phyloP scores from a whole-genome alignment of 768 basidiomycete species.

The Lactifluus volemus region DNA sequence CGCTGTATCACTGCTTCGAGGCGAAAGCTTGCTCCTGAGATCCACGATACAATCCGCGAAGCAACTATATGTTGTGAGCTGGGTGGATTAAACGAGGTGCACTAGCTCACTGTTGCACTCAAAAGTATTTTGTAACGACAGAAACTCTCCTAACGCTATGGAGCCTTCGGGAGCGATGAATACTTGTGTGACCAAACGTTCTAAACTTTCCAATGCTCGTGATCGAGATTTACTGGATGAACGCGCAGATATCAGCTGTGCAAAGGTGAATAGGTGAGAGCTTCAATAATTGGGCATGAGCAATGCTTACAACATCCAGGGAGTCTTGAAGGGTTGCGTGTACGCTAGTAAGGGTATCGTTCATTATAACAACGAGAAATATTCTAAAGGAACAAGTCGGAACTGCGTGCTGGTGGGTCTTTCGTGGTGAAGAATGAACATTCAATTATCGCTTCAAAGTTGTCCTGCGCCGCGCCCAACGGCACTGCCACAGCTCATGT shows the following conservation, averaged over 20 bases:
- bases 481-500: neutral
- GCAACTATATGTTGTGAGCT: constrained; percentile 41
- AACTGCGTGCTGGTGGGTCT: neutral
- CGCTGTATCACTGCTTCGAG: constrained; percentile 44
- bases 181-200: constrained; percentile 34
- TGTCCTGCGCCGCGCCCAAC: too few species aligned
- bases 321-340: constrained; percentile 46
- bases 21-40: constrained; percentile 39
- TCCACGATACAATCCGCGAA: constrained; percentile 55
- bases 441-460: neutral
- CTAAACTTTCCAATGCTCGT: constrained; percentile 44
- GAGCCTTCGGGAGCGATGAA: constrained; percentile 39
- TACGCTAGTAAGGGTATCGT: constrained; percentile 24
- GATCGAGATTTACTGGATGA: constrained; percentile 44
- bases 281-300: neutral
- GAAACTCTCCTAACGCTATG: constrained; percentile 38
- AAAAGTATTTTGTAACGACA: constrained; percentile 63
- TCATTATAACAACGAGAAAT: neutral
- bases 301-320: constrained; percentile 54
- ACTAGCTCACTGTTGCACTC: constrained; percentile 65
- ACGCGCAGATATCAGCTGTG: constrained; percentile 55
- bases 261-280: neutral
- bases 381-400: neutral
- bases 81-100: neutral
- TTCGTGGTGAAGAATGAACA: neutral